A percentile compares a stretch with the other conserved stretches of the same genome.
These are phyloP conservation scores for Bruguiera hainesii DNA, from an alignment of 441 rosid species.

Conservation along the genomic window DNA sequence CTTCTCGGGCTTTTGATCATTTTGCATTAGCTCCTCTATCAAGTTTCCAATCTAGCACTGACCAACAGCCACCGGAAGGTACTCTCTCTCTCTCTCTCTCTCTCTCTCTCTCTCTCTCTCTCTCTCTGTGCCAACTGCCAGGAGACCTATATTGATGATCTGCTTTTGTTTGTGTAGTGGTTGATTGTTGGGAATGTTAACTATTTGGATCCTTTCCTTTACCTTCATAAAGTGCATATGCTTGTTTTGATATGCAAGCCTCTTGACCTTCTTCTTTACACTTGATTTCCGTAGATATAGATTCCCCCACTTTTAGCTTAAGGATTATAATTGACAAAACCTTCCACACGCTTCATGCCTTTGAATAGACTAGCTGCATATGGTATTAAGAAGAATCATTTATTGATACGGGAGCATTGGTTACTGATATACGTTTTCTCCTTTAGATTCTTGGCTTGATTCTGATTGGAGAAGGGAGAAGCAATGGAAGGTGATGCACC, in stretches of 20 bases:
- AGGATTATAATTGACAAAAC: not conserved
- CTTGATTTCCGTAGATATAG: not conserved
- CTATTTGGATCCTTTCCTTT: not conserved
- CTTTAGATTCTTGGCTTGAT: not conserved
- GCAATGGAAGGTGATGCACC: constrained; percentile 70
- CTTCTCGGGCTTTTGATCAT: constrained; percentile 5
- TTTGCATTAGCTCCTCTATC: constrained; percentile 14
- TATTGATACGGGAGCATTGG: not conserved
- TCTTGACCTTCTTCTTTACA: not conserved
- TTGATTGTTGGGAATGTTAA: not conserved
- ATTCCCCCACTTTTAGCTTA: not conserved
- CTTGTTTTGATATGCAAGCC: not conserved
- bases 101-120: not conserved
- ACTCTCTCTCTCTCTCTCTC: constrained; percentile 10
- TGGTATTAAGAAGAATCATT: not conserved
- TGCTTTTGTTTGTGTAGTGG: not conserved
- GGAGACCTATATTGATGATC: constrained; percentile 8
- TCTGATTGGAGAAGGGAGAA: not conserved
- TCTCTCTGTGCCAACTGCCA: not conserved
- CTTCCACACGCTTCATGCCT: not conserved
- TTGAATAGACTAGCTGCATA: not conserved
- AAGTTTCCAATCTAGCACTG: constrained; percentile 1
- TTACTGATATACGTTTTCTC: not conserved
- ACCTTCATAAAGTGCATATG: not conserved
- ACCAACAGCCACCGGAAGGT: constrained; percentile 16